Base-by-base conservation (phyloP, 1,284 basidiomycete genomes). In the Sphaerobolus stellatus region DNA sequence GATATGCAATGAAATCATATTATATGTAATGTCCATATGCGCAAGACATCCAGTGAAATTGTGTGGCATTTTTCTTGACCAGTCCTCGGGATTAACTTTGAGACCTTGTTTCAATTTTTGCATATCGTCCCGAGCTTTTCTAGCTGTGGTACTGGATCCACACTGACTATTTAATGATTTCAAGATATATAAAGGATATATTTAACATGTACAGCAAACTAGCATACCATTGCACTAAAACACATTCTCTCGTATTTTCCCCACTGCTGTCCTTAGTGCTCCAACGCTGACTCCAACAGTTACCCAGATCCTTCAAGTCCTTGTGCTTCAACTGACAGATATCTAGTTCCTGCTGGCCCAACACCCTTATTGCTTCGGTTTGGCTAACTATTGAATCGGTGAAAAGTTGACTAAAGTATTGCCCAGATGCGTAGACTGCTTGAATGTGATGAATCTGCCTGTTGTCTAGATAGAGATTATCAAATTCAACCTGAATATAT, bases 21-120 rank as follows among this genome's bases (percentile, higher is more conserved):
- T 9, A 22, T 57, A 61, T 0, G 64, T 67, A 18, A 73, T 54
- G 20, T 73, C 69, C 5, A 62, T 61, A 58, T 73, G 71, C 1
- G 70, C 71, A 16, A 68, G 59, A 50, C 72, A 74, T 1, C 65
- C 41, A 14, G 41, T 43, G 11, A 24, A 43, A 43, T 43, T 27
- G 28, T 43, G 28, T 24, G 41, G 41, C 16, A 43, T 43, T 27
- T 43, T 43, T 4, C 41, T 3, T 14, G 22, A 24, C 41, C 41
- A 43, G 22, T 43, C 41, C 11, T 5, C 41, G 28, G 13, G 13
- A 4, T 2, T 43, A 6, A 3, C 28, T 14, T 22, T 43, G 8
- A 8, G 13, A 11, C 41, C 41, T 22, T 43, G 13, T 43, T 43
- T 13, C 13, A 4, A 22, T 18, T 43, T 43, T 14, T 14, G 22